Evolutionary conservation across 1,284 basidiomycete species (phyloP), one percentile per base, ranked within the genome.

Genomic region (Cerioporus squamosus): DNA sequence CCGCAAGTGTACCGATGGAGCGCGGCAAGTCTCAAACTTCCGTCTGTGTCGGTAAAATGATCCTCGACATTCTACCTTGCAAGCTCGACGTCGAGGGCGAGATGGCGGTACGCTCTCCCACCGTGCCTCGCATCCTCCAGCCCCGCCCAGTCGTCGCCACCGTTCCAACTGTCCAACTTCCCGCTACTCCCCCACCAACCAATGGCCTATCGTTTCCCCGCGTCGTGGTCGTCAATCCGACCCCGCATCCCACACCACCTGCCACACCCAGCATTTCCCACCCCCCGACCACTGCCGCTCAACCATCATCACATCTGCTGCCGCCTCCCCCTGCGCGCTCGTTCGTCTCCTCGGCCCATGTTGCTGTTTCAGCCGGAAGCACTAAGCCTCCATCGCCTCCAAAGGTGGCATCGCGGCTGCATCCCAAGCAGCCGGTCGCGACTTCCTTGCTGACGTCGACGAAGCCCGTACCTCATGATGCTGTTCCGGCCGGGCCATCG

Each of bases 191-290:
- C 68, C 72, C 31, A 53, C 65, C 36, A 44, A 57, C 29, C 20
- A 51, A 52, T 33, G 57, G 55, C 36, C 47, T 66, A 10, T 55
- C 63, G 5, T 80, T 77, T 52, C 81, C 83, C 12, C 77, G 77
- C 24, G 80, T 85, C 10, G 78, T 85, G 17, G 76, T 87, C 31
- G 82, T 85, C 9, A 82, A 85, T 62, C 78, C 78, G 33, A 81
- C 81, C 2, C 81, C 80, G 8, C 83, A 82, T 67, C 83, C 83
- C 2, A 85, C 85, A 2, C 84, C 85, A 6, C 83, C 82, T 1
- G 77, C 79, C 2, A 82, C 83, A 1, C 83, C 83, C 2, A 51
- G 49, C 67, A 70, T 60, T 63, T 73, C 55, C 53, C 63, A 58
- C 29, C 48, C 49, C 43, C 61, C 58, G 9, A 55, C 44, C 4